These are phyloP conservation scores for Podospora bellae-mahoneyi DNA, from an alignment of 495 filamentous ascomycete genomes.

Conservation along the genomic window DNA sequence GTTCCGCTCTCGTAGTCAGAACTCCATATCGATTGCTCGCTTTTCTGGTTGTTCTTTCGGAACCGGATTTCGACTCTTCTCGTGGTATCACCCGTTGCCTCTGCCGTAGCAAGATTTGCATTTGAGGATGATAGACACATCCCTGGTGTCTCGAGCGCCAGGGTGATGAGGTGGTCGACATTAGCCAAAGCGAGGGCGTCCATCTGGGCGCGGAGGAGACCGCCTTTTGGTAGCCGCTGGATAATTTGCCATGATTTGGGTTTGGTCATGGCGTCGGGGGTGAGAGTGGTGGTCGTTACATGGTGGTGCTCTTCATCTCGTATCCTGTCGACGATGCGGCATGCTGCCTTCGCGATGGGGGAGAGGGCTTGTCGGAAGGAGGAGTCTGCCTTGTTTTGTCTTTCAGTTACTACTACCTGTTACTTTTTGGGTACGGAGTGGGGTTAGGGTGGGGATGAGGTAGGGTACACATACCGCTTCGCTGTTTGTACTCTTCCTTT, in stretches of 20 bases:
- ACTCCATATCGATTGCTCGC: conserved; percentile 14
- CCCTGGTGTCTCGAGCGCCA: conserved; percentile 67
- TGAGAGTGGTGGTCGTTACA: conserved; percentile 33
- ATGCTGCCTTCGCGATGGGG: conserved; percentile 60
- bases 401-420: neutral
- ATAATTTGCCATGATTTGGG: conserved; percentile 85
- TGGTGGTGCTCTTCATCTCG: conserved; percentile 65
- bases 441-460: neutral
- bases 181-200: conserved; percentile 76
- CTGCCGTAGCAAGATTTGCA: conserved; percentile 44
- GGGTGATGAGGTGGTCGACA: conserved; percentile 68
- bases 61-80: conserved; percentile 54
- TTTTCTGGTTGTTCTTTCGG: conserved; percentile 11
- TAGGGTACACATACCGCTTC: conserved; percentile 59
- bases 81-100: conserved; percentile 44
- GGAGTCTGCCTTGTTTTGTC: conserved; percentile 39
- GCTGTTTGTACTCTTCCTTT: conserved; percentile 70
- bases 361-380: conserved; percentile 46
- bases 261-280: conserved; percentile 77
- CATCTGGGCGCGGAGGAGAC: conserved; percentile 81
- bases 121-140: conserved; percentile 62
- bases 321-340: conserved; percentile 72
- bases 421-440: neutral
- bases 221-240: conserved; percentile 83
- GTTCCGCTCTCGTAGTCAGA: conserved; percentile 52